Evolutionary conservation across 345 rosid genomes (phyloP).

Genomic region (Salix brachista): DNA sequence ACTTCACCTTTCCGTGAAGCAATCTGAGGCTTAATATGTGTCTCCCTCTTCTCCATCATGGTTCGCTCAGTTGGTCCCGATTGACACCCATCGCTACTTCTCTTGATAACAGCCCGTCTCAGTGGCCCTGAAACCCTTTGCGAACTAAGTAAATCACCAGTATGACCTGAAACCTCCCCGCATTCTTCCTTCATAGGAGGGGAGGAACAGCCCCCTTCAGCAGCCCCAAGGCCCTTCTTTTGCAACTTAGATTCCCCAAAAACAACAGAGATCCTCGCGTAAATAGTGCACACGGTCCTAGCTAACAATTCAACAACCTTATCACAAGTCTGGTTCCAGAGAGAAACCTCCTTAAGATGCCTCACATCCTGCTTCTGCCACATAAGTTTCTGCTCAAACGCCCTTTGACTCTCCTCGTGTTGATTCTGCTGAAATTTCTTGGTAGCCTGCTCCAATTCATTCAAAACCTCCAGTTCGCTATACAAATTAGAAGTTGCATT

Average conservation of each 20-base stretch:
- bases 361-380: slow-evolving; percentile 95
- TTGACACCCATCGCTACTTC: slow-evolving; percentile 29
- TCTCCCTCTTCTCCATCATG: slow-evolving; percentile 24
- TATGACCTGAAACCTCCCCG: slow-evolving; percentile 23
- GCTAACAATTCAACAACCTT: slow-evolving; percentile 87
- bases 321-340: slow-evolving; percentile 88
- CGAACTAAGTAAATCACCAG: slow-evolving; percentile 19
- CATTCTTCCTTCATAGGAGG: slow-evolving; percentile 25
- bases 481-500: slow-evolving; percentile 68
- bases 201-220: slow-evolving; percentile 17
- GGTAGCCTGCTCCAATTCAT: slow-evolving; percentile 73
- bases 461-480: slow-evolving; percentile 84
- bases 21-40: slow-evolving; percentile 31
- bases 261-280: slow-evolving; percentile 59
- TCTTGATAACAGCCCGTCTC: slow-evolving; percentile 51
- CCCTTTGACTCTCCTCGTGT: slow-evolving; percentile 77
- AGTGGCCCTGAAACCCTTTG: slow-evolving; percentile 34
- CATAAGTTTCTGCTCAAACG: slow-evolving; percentile 83
- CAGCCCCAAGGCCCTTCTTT: slow-evolving; percentile 13
- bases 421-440: slow-evolving; percentile 75
- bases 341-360: slow-evolving; percentile 80
- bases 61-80: slow-evolving; percentile 30
- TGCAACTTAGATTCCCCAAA: slow-evolving; percentile 54
- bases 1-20: slow-evolving; percentile 45
- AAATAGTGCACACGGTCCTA: slow-evolving; percentile 81